Evolutionary conservation across 2,329 filamentous ascomycete genomes (phyloP), one percentile per base, ranked within the genome.

Genomic region (Colletotrichum sp.): DNA sequence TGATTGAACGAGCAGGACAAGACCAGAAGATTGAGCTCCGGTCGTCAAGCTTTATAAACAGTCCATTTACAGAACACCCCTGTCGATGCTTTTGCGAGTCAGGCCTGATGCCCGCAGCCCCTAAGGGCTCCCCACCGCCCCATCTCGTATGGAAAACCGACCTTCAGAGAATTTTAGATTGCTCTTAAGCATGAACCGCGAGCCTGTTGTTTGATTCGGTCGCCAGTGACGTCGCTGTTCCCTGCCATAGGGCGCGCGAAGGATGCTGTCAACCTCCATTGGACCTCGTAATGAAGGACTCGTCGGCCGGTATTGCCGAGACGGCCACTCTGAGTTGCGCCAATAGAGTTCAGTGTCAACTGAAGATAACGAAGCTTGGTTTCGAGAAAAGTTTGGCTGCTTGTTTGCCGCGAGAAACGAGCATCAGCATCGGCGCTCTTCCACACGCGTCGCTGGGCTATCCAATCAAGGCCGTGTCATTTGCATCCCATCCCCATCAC

Each of bases 131-230:
- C 64, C 73, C 73, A 72, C 73, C 26, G 73, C 73, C 68, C 73
- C 73, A 75, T 75, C 73, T 75, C 73, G 73, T 75, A 75, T 75
- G 73, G 32, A 64, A 73, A 68, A 36, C 73, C 63, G 64, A 30
- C 32, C 34, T 73, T 52, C 57, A 68, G 57, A 68, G 69, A 73
- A 75, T 52, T 68, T 75, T 68, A 68, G 73, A 75, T 75, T 75
- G 57, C 69, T 75, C 39, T 73, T 39, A 26, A 75, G 68, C 68
- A 67, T 72, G 68, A 68, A 67, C 67, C 16, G 32, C 52, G 60
- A 55, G 39, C 68, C 52, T 9, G 43, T 52, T 70, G 24, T 59
- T 52, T 68, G 39, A 61, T 63, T 67, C 36, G 64, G 7, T 59
- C 32, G 18, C 24, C 34, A 34, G 64, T 75, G 73, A 75, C 73